Evolutionary conservation across 345 rosid species (phyloP), one percentile per base, ranked within the genome.

Genomic region (Passiflora organensis): DNA sequence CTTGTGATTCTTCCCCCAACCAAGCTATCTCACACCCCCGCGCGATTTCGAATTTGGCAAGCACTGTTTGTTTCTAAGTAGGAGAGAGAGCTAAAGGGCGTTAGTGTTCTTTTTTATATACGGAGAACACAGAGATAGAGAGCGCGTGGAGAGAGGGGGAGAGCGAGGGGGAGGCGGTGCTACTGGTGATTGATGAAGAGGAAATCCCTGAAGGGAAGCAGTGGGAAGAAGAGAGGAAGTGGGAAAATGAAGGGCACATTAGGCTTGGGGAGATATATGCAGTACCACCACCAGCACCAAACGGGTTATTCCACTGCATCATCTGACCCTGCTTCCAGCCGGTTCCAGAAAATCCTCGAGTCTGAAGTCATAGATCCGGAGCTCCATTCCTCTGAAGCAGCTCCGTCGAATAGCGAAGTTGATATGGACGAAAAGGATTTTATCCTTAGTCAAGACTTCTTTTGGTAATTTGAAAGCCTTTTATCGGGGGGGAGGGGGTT

Each of bases 361-460:
- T 76, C 83, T 20, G 82, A 65, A 39, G 64, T 68, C n/a, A 46
- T 69, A 51, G 61, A 70, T 36, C 55, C 42, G 32, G 63, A 32
- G 49, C 53, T 58, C 74, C 46, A 52, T 19, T 25, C 65, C 18
- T 46, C 50, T 1, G 20, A 12, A 6, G 46, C 61, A 56, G 44
- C 56, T 17, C 52, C 71, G 25, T 23, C 47, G 17, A 37, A 22
- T n/a, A 59, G 32, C 28, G 89, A 70, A 28, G 41, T 62, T 21
- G 65, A 62, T 52, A 63, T 56, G n/a, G 76, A 79, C 17, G 91
- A 83, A 21, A 76, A 69, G 53, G 88, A 86, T 46, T 83, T 74
- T 70, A 89, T 93, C 45, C 99, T 93, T 64, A 93, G 95, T 23
- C 97, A 93, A 75, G 99, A 86, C 42, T 86, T 93, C 72, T 93